Evolutionary conservation across 129 eudicot species (phyloP), one percentile per base, ranked within the genome.

Genomic region (Smallanthus sonchifolius): DNA sequence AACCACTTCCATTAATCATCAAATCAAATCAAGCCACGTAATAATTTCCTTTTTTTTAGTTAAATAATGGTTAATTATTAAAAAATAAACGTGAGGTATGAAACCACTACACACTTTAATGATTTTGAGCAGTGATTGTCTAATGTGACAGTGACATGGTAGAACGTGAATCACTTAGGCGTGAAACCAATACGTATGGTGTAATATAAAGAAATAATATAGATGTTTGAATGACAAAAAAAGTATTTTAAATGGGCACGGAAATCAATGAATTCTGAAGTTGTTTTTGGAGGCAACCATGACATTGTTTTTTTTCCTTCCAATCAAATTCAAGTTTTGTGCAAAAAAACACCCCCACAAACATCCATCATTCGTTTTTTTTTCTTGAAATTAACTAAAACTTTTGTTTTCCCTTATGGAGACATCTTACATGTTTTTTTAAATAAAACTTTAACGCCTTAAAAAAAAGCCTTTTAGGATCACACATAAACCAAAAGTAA

Each of bases 401-500:
- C 38, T 57, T 77, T 13, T 77, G 81, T 61, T 77, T 48, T 78
- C 43, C 62, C 48, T 47, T 78, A 70, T 62, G 77, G 82, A 70
- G 77, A 77, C 77, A 77, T 40, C 68, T 76, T 51, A 51, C 16
- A 75, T 65, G 38, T 19, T 37, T 72, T 55, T 54, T 19, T 14
- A 49, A 8, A 16, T 4, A 16, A 16, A 38, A 66, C 65, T 44
- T 69, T 38, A 67, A 68, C 10, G 28, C 42, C 57, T 48, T 35
- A 55, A 48, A 47, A 49, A 5, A 61, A 49, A 5, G 2, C 77
- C 48, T 77, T 62, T 28, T 49, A 43, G 62, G 54, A 66, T 65
- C 80, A 75, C 56, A 51, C 44, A 24, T 20, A 20, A 62, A 55
- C 47, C 67, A 72, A 72, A 35, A 72, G 52, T 32, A 54, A 39